Percentiles rank a stretch among this genome's conserved stretches.
phyloP scores from a whole-genome alignment of 2,329 filamentous ascomycete species.

The Diaporthe velutina region DNA sequence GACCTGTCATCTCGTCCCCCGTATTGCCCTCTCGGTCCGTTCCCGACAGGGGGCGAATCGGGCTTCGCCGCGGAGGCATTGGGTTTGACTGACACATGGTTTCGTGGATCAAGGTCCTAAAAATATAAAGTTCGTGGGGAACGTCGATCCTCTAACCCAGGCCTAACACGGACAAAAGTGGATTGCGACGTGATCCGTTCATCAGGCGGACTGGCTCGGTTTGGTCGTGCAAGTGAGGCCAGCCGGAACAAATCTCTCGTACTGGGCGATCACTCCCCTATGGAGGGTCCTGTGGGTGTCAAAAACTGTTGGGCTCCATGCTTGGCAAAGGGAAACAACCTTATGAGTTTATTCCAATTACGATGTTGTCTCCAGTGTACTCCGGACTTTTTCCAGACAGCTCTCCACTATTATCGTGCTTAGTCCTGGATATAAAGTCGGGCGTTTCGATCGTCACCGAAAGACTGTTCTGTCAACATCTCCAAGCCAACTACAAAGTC shows the following conservation, averaged over 20 bases:
- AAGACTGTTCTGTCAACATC: background rate
- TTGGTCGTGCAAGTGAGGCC: background rate
- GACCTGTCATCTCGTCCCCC: constrained; percentile 10
- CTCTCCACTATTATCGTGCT: background rate
- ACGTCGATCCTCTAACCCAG: constrained; percentile 10
- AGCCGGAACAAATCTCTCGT: constrained; percentile 19
- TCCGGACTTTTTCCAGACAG: background rate
- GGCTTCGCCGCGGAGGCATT: constrained; percentile 26
- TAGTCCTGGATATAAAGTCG: background rate
- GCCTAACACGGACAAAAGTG: constrained; percentile 24
- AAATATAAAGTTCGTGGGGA: constrained; percentile 31
- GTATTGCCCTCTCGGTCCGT: constrained; percentile 23
- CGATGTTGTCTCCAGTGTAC: constrained; percentile 13
- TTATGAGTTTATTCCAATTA: constrained; percentile 28
- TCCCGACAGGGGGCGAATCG: constrained; percentile 16
- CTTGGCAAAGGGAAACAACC: constrained; percentile 16
- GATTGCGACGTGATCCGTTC: constrained; percentile 23
- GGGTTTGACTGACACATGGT: constrained; percentile 27
- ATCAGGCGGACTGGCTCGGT: background rate
- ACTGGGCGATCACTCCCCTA: constrained; percentile 23
- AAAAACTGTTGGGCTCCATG: background rate
- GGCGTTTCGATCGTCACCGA: background rate
- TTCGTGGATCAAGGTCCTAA: constrained; percentile 18
- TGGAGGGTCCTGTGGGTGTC: constrained; percentile 7
- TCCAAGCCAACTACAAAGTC: background rate